Evolutionary conservation across 169 alveolate species (phyloP), one percentile per base, ranked within the genome.

Genomic region (Hepatocystis sp.): DNA sequence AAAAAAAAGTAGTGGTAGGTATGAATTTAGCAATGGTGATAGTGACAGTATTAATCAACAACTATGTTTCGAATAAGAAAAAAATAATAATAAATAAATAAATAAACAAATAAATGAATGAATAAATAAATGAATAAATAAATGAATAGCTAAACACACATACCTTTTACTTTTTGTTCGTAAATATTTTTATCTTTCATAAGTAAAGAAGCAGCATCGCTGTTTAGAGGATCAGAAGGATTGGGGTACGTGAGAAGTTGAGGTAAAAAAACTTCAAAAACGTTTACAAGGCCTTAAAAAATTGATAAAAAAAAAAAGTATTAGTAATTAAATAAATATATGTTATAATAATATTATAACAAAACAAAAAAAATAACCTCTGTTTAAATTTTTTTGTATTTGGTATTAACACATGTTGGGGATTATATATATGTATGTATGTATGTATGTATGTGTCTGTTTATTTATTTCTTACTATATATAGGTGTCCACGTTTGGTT

Each of bases 401-500:
- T n/a, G n/a, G n/a, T n/a, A n/a, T n/a, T n/a, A n/a, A n/a, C n/a
- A n/a, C n/a, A n/a, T n/a, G n/a, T n/a, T n/a, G n/a, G n/a, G n/a
- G n/a, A n/a, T n/a, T n/a, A n/a, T n/a, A n/a, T n/a, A n/a, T n/a
- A n/a, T n/a, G n/a, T n/a, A n/a, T n/a, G n/a, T n/a, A n/a, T n/a
- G n/a, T n/a, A n/a, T n/a, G n/a, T n/a, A n/a, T n/a, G n/a, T n/a
- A n/a, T n/a, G n/a, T n/a, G n/a, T n/a, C n/a, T n/a, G n/a, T n/a
- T n/a, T 44, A 2, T 7, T 19, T n/a, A 32, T 1, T 68, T 47
- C 94, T 66, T 39, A 94, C 96, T 91, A 93, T 95, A 97, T 92
- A 97, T 94, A 0, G 99, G 99, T 23, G 99, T 96, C 99, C 99
- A 98, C n/a, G 99, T 96, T 85, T 97, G 97, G 89, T 97, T 98